phyloP scores from a whole-genome alignment of 2,329 filamentous ascomycete genomes.

The Aspergillus ibericus region DNA sequence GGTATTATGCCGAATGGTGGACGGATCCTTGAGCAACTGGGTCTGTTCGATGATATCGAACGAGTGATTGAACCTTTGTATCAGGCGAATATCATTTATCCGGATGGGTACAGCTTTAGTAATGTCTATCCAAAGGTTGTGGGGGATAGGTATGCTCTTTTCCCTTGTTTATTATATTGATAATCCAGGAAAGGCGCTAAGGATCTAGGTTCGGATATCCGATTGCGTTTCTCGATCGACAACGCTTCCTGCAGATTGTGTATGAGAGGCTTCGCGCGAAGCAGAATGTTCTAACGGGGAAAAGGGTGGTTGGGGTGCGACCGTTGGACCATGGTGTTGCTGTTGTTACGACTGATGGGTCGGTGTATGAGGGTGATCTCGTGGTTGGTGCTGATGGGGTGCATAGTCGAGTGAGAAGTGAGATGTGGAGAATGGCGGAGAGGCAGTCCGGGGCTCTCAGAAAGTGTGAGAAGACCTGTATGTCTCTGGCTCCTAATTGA shows the following conservation, averaged over 20 bases:
- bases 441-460: neutral
- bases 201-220: conserved; percentile 19
- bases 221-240: conserved; percentile 18
- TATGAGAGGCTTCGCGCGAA: conserved; percentile 30
- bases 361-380: conserved; percentile 36
- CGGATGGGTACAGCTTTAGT: conserved; percentile 12
- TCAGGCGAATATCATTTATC: conserved; percentile 9
- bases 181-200: neutral
- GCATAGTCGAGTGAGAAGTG: conserved; percentile 39
- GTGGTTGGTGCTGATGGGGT: conserved; percentile 47
- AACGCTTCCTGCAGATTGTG: conserved; percentile 24
- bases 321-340: conserved; percentile 22
- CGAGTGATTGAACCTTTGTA: conserved; percentile 17
- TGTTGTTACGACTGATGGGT: conserved; percentile 37
- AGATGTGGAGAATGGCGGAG: conserved; percentile 32
- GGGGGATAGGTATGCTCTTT: conserved; percentile 7
- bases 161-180: neutral
- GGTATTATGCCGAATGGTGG: conserved; percentile 22
- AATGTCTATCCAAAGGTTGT: conserved; percentile 12
- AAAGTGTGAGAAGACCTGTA: conserved; percentile 11
- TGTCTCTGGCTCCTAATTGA: neutral
- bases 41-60: conserved; percentile 14
- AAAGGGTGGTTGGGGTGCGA: conserved; percentile 30
- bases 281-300: conserved; percentile 28
- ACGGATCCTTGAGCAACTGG: conserved; percentile 20